These are phyloP conservation scores for Yamagishiella unicocca DNA, from an alignment of 139 green algal genomes.

Conservation along the genomic window DNA sequence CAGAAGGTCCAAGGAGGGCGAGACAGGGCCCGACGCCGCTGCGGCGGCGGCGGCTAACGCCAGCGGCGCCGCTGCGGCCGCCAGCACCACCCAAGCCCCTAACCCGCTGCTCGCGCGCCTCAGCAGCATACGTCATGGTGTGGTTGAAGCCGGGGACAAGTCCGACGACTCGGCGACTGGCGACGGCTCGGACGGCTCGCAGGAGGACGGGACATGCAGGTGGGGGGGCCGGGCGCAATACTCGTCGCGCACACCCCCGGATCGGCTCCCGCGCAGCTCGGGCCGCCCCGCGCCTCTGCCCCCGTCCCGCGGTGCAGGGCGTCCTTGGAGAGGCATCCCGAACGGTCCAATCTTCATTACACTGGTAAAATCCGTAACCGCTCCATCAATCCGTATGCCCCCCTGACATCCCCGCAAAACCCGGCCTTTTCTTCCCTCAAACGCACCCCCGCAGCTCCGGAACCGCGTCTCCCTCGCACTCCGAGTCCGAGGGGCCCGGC, in stretches of 20 bases:
- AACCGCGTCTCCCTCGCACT: slow-evolving; percentile 1
- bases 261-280: no score
- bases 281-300: no score
- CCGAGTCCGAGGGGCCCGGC: background rate
- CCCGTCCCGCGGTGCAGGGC: no score
- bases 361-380: no score
- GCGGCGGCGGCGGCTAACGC: background rate
- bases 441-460: slow-evolving; percentile 13
- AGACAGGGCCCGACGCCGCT: background rate
- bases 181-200: background rate
- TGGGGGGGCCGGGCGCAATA: no score
- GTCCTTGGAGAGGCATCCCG: no score
- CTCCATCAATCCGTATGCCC: no score
- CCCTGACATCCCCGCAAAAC: no score
- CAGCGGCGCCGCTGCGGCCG: background rate
- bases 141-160: background rate
- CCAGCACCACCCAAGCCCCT: background rate
- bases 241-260: no score
- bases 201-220: background rate
- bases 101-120: background rate
- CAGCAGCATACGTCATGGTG: background rate
- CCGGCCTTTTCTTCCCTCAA: no score
- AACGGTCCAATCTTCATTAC: no score
- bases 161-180: background rate
- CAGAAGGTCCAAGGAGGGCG: background rate